These are phyloP conservation scores for Kokia cookei DNA, from an alignment of 441 rosid species.

Conservation along the genomic window DNA sequence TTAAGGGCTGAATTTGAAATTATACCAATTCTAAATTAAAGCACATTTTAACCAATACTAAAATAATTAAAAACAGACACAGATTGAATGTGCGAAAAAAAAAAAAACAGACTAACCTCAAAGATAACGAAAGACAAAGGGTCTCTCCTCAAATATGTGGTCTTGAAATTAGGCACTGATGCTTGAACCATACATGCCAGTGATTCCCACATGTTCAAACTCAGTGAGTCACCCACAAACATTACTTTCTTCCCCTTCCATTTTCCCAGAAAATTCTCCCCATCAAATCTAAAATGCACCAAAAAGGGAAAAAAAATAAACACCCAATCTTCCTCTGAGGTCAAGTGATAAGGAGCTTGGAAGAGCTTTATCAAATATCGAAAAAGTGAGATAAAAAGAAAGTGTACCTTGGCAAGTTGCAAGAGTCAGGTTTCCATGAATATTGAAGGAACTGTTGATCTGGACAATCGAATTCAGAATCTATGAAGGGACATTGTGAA, in stretches of 20 bases:
- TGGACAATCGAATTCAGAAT: slow-evolving; percentile 50
- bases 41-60: too few relatives aligned
- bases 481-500: slow-evolving; percentile 51
- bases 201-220: slow-evolving; percentile 75
- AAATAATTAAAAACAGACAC: too few relatives aligned
- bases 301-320: not conserved
- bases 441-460: slow-evolving; percentile 53
- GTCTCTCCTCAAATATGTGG: slow-evolving; percentile 32
- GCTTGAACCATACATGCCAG: slow-evolving; percentile 57
- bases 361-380: too few relatives aligned
- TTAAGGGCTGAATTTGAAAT: too few relatives aligned
- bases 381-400: not conserved
- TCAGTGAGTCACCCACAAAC: slow-evolving; percentile 82
- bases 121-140: slow-evolving; percentile 61
- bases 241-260: slow-evolving; percentile 63
- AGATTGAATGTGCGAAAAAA: too few relatives aligned
- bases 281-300: slow-evolving; percentile 37
- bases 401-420: slow-evolving; percentile 47
- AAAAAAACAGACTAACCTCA: slow-evolving; percentile 26
- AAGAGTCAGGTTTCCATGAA: slow-evolving; percentile 55
- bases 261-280: slow-evolving; percentile 40
- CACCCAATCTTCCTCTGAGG: not conserved
- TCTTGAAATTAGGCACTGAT: slow-evolving; percentile 47
- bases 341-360: too few relatives aligned
- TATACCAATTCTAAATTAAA: too few relatives aligned